These are phyloP conservation scores for Coemansia sp. DNA, from an alignment of 192 early-diverging fungal genomes.

Conservation along the genomic window DNA sequence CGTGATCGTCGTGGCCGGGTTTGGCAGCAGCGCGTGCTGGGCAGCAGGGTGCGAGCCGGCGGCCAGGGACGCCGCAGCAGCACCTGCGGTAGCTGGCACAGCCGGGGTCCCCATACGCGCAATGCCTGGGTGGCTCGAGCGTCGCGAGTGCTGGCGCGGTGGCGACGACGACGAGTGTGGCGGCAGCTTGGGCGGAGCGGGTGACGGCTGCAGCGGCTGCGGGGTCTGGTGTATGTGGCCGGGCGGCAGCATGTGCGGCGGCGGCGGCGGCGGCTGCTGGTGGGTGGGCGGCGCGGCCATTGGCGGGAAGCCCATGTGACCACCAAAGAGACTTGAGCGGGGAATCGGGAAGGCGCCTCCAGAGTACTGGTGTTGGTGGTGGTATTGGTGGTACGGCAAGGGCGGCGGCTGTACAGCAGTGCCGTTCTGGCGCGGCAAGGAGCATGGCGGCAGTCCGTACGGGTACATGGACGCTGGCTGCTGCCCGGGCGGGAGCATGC, in stretches of 20 bases:
- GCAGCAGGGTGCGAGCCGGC: constrained; percentile 1
- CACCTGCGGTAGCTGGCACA: background rate
- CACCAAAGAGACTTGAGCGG: background rate
- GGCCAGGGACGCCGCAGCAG: constrained; percentile 6
- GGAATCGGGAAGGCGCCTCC: background rate
- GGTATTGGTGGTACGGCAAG: constrained; percentile 1
- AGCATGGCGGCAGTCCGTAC: constrained; percentile 4
- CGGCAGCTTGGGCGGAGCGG: background rate
- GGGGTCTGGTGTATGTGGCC: constrained; percentile 5
- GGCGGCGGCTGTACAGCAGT: constrained; percentile 1
- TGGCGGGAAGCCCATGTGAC: background rate
- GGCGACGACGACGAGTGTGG: background rate
- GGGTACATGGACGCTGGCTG: background rate
- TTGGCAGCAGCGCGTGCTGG: constrained; percentile 28
- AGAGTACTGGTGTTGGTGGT: constrained; percentile 8
- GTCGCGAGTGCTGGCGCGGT: constrained; percentile 26
- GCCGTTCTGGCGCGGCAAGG: constrained; percentile 14
- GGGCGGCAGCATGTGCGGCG: background rate
- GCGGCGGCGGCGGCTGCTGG: background rate
- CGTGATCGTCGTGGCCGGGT: constrained; percentile 40
- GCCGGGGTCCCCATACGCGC: constrained; percentile 6
- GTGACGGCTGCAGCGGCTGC: constrained; percentile 6
- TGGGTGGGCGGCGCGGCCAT: constrained; percentile 1
- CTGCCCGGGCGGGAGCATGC: constrained; percentile 1
- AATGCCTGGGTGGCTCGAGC: constrained; percentile 29